Conservation (phyloP, 768 basidiomycete genomes). For the Kondoa malvinella region DNA sequence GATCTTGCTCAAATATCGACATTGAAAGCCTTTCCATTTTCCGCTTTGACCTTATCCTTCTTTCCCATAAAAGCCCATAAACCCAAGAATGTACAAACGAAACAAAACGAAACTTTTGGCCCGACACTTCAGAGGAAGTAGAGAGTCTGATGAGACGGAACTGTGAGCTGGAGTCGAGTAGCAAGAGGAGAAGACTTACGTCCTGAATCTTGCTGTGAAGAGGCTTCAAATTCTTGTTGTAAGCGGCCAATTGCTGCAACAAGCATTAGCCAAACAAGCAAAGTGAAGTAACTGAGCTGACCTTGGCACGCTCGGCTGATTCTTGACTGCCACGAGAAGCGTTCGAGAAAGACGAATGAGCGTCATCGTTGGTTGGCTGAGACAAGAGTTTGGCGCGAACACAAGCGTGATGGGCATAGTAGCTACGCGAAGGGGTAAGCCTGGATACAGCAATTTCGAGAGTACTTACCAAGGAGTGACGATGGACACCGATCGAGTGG, state of each 20-base stretch:
- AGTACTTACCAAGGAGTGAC: conserved; percentile 10
- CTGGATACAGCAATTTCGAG: neutral
- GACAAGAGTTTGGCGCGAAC: neutral
- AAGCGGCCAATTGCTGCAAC: neutral
- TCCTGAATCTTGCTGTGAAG: neutral
- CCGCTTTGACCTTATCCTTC: too few species aligned
- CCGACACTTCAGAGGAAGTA: neutral
- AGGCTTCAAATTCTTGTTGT: neutral
- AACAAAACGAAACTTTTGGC: too few species aligned
- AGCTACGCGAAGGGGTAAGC: neutral
- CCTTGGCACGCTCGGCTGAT: neutral
- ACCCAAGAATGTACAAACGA: too few species aligned
- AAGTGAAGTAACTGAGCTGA: neutral
- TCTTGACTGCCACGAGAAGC: neutral
- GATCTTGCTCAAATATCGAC: too few species aligned
- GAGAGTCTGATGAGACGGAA: neutral
- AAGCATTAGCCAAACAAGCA: neutral
- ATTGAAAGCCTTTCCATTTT: too few species aligned
- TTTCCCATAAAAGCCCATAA: too few species aligned
- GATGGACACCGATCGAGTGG: conserved; percentile 53
- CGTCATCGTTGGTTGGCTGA: neutral
- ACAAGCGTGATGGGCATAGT: conserved; percentile 16
- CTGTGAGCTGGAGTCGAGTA: neutral
- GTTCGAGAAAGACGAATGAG: conserved; percentile 1
- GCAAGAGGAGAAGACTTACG: neutral